Percentiles rank a stretch among this genome's conserved stretches.
phyloP scores from a whole-genome alignment of 805 yeast genomes.

The Candida palmyrensis region DNA sequence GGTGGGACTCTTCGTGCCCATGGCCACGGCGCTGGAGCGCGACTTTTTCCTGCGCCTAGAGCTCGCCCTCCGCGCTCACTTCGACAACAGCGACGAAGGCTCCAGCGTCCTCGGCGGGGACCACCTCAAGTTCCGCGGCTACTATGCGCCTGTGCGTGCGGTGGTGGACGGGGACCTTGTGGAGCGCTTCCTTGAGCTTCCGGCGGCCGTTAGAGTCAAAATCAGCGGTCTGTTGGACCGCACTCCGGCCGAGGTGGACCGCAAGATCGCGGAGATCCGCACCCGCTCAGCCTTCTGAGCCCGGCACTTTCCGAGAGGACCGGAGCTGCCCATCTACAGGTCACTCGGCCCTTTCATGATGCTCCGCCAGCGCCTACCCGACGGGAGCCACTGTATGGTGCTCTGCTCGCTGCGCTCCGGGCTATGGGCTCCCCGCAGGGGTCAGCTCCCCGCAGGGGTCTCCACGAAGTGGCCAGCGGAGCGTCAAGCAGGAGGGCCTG shows the following conservation, averaged over 20 bases:
- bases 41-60: slow-evolving; percentile 56
- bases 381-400: too few species aligned
- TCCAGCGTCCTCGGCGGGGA: slow-evolving; percentile 56
- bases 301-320: too few species aligned
- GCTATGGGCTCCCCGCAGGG: too few species aligned
- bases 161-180: slow-evolving; percentile 87
- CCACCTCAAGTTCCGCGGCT: slow-evolving; percentile 64
- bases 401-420: too few species aligned
- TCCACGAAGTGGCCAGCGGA: too few species aligned
- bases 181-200: slow-evolving; percentile 46
- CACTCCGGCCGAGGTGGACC: slow-evolving; percentile 44
- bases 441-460: too few species aligned
- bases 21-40: slow-evolving; percentile 57
- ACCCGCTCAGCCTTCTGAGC: slow-evolving; percentile 34
- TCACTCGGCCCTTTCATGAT: too few species aligned
- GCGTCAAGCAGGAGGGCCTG: too few species aligned
- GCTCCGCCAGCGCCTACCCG: too few species aligned
- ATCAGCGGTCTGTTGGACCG: slow-evolving; percentile 42
- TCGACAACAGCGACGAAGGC: slow-evolving; percentile 18
- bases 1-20: slow-evolving; percentile 68
- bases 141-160: slow-evolving; percentile 72
- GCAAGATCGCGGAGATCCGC: slow-evolving; percentile 48
- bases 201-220: slow-evolving; percentile 26
- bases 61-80: slow-evolving; percentile 29
- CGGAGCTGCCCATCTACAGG: too few species aligned